phyloP scores from a whole-genome alignment of 257 asterid species.

The Nicotiana knightiana region DNA sequence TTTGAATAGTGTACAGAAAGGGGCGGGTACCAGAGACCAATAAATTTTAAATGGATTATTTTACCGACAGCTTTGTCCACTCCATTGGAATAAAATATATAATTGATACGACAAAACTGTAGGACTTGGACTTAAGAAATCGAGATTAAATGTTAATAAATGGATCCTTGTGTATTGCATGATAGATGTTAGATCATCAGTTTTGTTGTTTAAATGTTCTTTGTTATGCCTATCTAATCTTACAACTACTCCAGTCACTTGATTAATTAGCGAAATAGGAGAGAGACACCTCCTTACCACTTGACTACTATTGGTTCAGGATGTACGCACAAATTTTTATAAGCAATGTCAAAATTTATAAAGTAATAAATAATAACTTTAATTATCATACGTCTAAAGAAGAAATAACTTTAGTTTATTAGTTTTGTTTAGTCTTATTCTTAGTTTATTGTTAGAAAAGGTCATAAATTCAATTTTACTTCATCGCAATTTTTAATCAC shows the following conservation, averaged over 20 bases:
- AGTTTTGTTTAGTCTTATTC: no score
- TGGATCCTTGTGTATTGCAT: constrained; percentile 8
- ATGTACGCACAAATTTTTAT: no score
- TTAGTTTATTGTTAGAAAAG: no score
- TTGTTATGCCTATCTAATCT: constrained; percentile 23
- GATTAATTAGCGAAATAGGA: background rate
- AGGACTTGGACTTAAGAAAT: background rate
- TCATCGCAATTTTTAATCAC: no score
- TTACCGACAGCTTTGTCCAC: background rate
- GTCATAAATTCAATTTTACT: no score
- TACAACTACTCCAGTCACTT: constrained; percentile 31
- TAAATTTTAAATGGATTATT: background rate
- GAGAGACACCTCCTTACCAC: no score
- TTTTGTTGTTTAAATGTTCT: background rate
- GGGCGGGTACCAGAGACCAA: background rate
- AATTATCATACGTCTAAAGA: no score
- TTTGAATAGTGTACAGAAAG: background rate
- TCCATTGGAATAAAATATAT: background rate
- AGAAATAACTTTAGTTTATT: no score
- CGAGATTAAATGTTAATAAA: background rate
- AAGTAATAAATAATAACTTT: no score
- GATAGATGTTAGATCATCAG: constrained; percentile 4
- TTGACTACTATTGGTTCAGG: no score
- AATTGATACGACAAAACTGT: background rate
- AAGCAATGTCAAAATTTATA: no score